These are phyloP conservation scores for Petunia hybrid DNA, from an alignment of 305 asterid genomes.

Conservation along the genomic window DNA sequence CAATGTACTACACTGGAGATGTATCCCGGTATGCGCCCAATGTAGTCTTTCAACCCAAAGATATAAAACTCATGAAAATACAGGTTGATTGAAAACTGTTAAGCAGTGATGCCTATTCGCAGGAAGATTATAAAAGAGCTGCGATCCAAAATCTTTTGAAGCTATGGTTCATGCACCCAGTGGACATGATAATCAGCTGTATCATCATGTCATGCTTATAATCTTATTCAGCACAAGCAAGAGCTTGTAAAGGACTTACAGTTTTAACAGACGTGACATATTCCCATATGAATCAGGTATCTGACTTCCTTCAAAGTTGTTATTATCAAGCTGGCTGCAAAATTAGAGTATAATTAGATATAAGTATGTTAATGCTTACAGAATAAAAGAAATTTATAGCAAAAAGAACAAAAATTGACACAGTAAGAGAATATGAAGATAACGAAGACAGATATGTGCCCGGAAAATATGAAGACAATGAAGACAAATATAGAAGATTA, in stretches of 20 bases:
- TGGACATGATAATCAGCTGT: background rate
- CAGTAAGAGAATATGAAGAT: slow-evolving; percentile 17
- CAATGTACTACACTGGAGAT: background rate
- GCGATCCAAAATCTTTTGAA: slow-evolving; percentile 25
- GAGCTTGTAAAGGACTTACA: slow-evolving; percentile 62
- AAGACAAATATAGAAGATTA: slow-evolving; percentile 7
- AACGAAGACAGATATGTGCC: background rate
- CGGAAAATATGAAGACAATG: background rate
- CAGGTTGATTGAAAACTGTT: slow-evolving; percentile 13
- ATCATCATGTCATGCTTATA: slow-evolving; percentile 19
- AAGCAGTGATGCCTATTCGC: slow-evolving; percentile 11
- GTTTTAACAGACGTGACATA: slow-evolving; percentile 75
- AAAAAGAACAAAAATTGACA: slow-evolving; percentile 3
- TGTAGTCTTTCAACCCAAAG: slow-evolving; percentile 16
- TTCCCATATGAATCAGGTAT: slow-evolving; percentile 84
- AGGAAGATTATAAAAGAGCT: slow-evolving; percentile 24
- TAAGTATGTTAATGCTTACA: background rate
- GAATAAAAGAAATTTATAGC: slow-evolving; percentile 12
- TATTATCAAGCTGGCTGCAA: slow-evolving; percentile 95
- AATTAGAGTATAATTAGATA: slow-evolving; percentile 38
- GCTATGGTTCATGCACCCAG: slow-evolving; percentile 23
- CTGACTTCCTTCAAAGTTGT: slow-evolving; percentile 71
- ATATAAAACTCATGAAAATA: background rate
- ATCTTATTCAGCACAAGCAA: slow-evolving; percentile 32
- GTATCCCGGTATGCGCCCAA: background rate